Evolutionary conservation across 257 asterid species (phyloP).

Genomic region (Henckelia pumila): DNA sequence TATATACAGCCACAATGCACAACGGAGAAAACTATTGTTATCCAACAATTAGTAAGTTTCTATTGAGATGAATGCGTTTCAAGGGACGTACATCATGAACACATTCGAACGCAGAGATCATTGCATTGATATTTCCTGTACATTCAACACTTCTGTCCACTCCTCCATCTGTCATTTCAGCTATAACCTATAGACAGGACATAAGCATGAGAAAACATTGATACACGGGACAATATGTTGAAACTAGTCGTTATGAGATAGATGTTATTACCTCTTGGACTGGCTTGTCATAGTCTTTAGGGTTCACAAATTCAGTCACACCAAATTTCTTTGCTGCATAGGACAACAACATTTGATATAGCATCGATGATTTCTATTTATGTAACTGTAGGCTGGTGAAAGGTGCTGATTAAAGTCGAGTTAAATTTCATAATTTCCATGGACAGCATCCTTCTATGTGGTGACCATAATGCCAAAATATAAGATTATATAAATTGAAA

Average conservation of each 20-base stretch:
- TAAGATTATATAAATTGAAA: no score
- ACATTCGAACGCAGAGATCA: conserved; percentile 49
- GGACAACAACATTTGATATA: not conserved
- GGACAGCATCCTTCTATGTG: no score
- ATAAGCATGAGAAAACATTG: not conserved
- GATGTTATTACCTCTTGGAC: conserved; percentile 38
- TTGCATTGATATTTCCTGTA: conserved; percentile 38
- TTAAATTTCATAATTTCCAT: no score
- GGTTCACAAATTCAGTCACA: conserved; percentile 45
- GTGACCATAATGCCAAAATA: no score
- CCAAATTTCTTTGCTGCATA: conserved; percentile 45
- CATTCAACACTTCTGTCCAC: conserved; percentile 51
- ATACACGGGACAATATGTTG: not conserved
- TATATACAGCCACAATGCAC: no score
- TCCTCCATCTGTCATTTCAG: conserved; percentile 44
- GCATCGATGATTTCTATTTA: no score
- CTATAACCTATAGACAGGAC: conserved; percentile 30
- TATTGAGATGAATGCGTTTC: not conserved
- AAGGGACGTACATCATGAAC: conserved; percentile 42
- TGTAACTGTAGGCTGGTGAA: no score
- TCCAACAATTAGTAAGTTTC: not conserved
- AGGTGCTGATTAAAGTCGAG: no score
- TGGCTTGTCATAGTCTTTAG: conserved; percentile 38
- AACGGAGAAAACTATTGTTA: no score
- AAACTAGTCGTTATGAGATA: not conserved